These are phyloP conservation scores for Nemania serpens DNA, from an alignment of 2,329 filamentous ascomycete species.

Conservation along the genomic window DNA sequence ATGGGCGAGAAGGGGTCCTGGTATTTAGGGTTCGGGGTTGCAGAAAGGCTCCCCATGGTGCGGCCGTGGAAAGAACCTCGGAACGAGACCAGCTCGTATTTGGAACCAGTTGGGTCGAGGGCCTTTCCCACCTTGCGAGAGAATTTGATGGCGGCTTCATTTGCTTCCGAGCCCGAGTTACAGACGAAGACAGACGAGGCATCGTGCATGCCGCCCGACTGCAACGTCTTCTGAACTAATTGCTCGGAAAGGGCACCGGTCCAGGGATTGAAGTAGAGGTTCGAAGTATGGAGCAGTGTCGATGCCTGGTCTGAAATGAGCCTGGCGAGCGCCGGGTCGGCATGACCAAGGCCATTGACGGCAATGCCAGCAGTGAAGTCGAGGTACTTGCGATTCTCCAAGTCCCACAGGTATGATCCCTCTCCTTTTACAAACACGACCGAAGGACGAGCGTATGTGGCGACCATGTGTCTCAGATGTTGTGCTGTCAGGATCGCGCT, in stretches of 20 bases:
- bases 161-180: constrained; percentile 96
- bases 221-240: constrained; percentile 78
- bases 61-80: constrained; percentile 92
- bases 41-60: constrained; percentile 93
- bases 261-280: constrained; percentile 97
- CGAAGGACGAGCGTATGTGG: constrained; percentile 88
- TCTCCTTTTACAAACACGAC: constrained; percentile 88
- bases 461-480: constrained; percentile 87
- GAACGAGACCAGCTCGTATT: constrained; percentile 89
- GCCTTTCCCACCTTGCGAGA: constrained; percentile 87
- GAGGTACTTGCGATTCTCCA: constrained; percentile 86
- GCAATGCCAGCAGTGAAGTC: constrained; percentile 97
- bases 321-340: constrained; percentile 75
- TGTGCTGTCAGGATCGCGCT: constrained; percentile 76
- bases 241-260: constrained; percentile 86
- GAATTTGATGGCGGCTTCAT: constrained; percentile 97
- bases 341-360: constrained; percentile 90
- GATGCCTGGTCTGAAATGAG: constrained; percentile 77
- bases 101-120: constrained; percentile 70
- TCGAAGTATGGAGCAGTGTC: constrained; percentile 87
- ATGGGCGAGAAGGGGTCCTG: constrained; percentile 94
- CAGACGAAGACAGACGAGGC: constrained; percentile 85
- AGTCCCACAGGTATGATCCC: constrained; percentile 87
- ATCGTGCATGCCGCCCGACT: constrained; percentile 80
- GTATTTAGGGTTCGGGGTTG: constrained; percentile 97